A percentile compares a stretch with the other conserved stretches of the same genome.
These are phyloP conservation scores for Kuraishia piskuri DNA, from an alignment of 805 yeast species.

Conservation along the genomic window DNA sequence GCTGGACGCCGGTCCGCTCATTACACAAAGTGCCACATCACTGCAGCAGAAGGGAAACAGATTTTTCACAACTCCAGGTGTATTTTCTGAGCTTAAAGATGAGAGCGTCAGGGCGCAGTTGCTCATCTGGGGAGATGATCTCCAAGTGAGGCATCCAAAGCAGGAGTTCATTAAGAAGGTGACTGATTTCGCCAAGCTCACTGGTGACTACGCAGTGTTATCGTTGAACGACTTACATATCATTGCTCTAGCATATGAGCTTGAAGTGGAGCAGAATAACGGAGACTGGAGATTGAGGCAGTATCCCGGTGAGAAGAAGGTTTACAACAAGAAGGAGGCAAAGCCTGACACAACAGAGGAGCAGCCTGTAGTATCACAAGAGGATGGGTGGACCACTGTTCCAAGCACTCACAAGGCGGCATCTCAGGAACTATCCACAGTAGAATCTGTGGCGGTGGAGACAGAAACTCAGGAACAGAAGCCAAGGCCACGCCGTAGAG, in stretches of 20 bases:
- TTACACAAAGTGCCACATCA: conserved; percentile 73
- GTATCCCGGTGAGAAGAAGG: conserved; percentile 56
- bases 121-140: conserved; percentile 67
- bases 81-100: conserved; percentile 77
- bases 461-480: conserved; percentile 10
- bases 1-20: conserved; percentile 92
- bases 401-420: conserved; percentile 4
- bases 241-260: conserved; percentile 83
- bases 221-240: conserved; percentile 90
- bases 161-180: conserved; percentile 56
- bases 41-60: conserved; percentile 59
- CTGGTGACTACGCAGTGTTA: conserved; percentile 87
- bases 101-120: conserved; percentile 75
- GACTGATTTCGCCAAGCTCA: conserved; percentile 66
- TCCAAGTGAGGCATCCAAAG: conserved; percentile 72
- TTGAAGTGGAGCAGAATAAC: conserved; percentile 61
- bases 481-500: conserved; percentile 47
- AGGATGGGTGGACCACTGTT: conserved; percentile 4
- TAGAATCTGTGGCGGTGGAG: conserved; percentile 6
- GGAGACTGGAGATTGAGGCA: conserved; percentile 68
- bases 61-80: conserved; percentile 92
- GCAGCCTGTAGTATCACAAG: conserved; percentile 8
- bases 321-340: conserved; percentile 29
- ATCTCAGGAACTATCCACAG: conserved; percentile 3
- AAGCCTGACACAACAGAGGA: conserved; percentile 15